phyloP scores from a whole-genome alignment of 2,329 filamentous ascomycete genomes.

The Paradendryphiella salina region DNA sequence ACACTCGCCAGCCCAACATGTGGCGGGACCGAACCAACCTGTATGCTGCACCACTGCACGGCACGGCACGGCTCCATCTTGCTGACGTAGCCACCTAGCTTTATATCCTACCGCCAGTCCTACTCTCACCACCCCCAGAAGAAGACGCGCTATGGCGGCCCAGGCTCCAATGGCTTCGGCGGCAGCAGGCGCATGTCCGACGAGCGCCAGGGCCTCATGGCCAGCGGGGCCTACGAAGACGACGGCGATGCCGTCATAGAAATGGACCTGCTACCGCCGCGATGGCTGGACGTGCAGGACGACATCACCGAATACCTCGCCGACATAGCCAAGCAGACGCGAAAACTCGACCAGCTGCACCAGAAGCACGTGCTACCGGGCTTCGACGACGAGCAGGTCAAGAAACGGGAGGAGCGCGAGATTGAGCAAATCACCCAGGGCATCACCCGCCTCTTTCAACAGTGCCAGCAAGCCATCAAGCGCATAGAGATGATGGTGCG shows the following conservation, averaged over 20 bases:
- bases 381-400: conserved; percentile 92
- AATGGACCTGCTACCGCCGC: conserved; percentile 93
- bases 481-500: conserved; percentile 83
- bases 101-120: conserved; percentile 98
- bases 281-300: conserved; percentile 94
- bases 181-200: conserved; percentile 54
- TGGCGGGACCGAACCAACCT: conserved; percentile 99
- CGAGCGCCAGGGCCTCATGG: conserved; percentile 82
- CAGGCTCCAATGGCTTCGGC: conserved; percentile 59
- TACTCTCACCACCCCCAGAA: conserved; percentile 93
- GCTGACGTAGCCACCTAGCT: conserved; percentile 62
- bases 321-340: conserved; percentile 79
- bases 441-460: conserved; percentile 86
- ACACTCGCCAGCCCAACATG: conserved; percentile 60
- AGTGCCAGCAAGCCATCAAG: conserved; percentile 87
- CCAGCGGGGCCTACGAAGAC: conserved; percentile 74
- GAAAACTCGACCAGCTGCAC: conserved; percentile 86
- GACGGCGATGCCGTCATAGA: conserved; percentile 96
- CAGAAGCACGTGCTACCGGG: conserved; percentile 96
- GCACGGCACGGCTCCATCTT: conserved; percentile 6
- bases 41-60: conserved; percentile 62
- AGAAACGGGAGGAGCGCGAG: conserved; percentile 81
- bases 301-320: conserved; percentile 83
- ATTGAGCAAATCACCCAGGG: conserved; percentile 90
- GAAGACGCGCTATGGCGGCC: conserved; percentile 66